Evolutionary conservation across 148 eudicot species (phyloP).

Genomic region (Drosera capensis): DNA sequence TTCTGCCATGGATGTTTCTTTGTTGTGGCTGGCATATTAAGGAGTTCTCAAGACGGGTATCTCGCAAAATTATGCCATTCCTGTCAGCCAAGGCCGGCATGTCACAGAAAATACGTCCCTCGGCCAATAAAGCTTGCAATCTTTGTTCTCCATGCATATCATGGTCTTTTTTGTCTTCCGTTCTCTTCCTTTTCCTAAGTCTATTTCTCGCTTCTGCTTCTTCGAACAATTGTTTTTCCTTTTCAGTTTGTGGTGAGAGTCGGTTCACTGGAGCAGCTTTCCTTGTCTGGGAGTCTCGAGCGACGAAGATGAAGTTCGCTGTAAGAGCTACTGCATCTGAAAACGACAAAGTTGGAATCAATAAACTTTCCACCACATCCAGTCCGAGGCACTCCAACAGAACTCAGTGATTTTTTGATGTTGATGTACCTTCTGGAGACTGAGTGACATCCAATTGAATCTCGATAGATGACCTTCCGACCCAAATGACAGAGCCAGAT

Average conservation of each 20-base stretch:
- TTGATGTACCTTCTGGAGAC: conserved; percentile 37
- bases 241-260: conserved; percentile 68
- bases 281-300: conserved; percentile 86
- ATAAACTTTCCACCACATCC: background rate
- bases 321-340: conserved; percentile 54
- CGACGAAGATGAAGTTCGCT: conserved; percentile 92
- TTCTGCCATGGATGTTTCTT: conserved; percentile 91
- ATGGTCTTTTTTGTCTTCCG: conserved; percentile 20
- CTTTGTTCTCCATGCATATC: conserved; percentile 30
- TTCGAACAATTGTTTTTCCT: conserved; percentile 46
- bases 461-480: conserved; percentile 87
- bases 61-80: conserved; percentile 81
- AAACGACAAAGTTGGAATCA: conserved; percentile 5
- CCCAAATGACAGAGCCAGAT: conserved; percentile 92
- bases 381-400: too few species aligned
- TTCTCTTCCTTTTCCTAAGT: conserved; percentile 47
- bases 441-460: conserved; percentile 83
- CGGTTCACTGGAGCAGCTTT: conserved; percentile 83
- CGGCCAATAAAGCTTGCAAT: conserved; percentile 44
- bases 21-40: conserved; percentile 95
- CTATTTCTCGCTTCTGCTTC: conserved; percentile 77
- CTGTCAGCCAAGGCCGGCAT: conserved; percentile 99
- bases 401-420: background rate
- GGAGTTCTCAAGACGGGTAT: conserved; percentile 80
- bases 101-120: conserved; percentile 89